phyloP scores from a whole-genome alignment of 768 basidiomycete species.

The Tricholoma bakamatsutake region DNA sequence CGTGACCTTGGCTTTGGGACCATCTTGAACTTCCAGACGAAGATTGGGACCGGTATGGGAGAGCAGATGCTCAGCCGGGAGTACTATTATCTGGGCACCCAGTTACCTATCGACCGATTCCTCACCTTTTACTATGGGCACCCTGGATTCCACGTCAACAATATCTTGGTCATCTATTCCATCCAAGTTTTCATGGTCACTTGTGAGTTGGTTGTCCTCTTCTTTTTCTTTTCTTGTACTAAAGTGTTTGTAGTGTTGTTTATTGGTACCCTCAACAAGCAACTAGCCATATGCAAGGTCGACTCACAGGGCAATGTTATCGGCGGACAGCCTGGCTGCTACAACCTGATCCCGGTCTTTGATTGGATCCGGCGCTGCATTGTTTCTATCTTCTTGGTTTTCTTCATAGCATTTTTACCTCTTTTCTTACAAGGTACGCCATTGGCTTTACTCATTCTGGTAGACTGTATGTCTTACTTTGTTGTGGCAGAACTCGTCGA shows the following conservation, averaged over 20 bases:
- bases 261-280: slow-evolving; percentile 95
- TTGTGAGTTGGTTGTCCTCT: slow-evolving; percentile 42
- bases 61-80: slow-evolving; percentile 99
- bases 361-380: slow-evolving; percentile 98
- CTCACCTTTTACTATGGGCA: slow-evolving; percentile 99
- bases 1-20: slow-evolving; percentile 99
- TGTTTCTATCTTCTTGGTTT: slow-evolving; percentile 96
- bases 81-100: slow-evolving; percentile 98
- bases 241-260: slow-evolving; percentile 57
- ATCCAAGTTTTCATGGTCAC: slow-evolving; percentile 98
- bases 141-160: slow-evolving; percentile 99
- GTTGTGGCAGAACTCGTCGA: slow-evolving; percentile 77
- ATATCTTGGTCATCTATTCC: slow-evolving; percentile 97
- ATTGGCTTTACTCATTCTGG: background rate
- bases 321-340: slow-evolving; percentile 86
- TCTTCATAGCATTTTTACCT: slow-evolving; percentile 96
- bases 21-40: slow-evolving; percentile 99
- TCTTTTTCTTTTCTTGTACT: background rate
- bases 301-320: slow-evolving; percentile 78
- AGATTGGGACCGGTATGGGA: slow-evolving; percentile 99
- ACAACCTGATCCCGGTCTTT: slow-evolving; percentile 94
- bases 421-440: slow-evolving; percentile 87
- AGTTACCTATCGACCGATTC: slow-evolving; percentile 97
- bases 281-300: slow-evolving; percentile 81
- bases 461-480: background rate